Evolutionary conservation across 768 basidiomycete species (phyloP), one percentile per base, ranked within the genome.

Genomic region (Leccinum arenicola): DNA sequence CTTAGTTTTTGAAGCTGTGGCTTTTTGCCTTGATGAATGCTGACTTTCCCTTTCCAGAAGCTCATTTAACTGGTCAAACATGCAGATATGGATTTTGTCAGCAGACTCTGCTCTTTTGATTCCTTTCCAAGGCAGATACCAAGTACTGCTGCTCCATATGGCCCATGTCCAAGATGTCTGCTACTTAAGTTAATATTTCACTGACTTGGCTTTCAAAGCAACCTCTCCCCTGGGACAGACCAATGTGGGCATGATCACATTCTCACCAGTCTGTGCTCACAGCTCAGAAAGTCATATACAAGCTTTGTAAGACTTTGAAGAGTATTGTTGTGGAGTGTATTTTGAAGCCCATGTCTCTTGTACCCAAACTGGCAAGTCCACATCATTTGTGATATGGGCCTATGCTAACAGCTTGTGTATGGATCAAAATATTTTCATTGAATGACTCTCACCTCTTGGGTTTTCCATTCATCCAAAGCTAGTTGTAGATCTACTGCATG

Each of bases 131-230:
- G 25, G 25, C 25, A 25, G 25, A 5, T 25, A 25, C 5, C 25
- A 25, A 25, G 25, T 25, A 25, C 21, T 23, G 21, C 21, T 23
- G 21, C 21, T 23, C 21, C 21, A 23, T 23, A 23, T 23, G 21
- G 69, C 48, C 73, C 64, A 1, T 75, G 74, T 36, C 71, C 74
- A 23, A 57, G 66, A 2, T 75, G 74, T 58, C 40, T 64, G 1
- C 49, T 71, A 1, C 47, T 51, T 11, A 68, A 68, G 36, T 33
- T 50, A 0, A 27, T 50, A 0, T 66, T 74, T 4, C 19, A 59
- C 4, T 43, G 12, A 2, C 53, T 69, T 3, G 68, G 54, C 23
- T 48, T 48, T 48, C 23, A 4, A 21, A 48, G 47, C 3, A 4
- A 47, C 21, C 21, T 47, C 21, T 19, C 45, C 21, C 11, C 47